Base-by-base conservation (phyloP, 192 early-diverging fungal species). In the Spizellomyces sp. region DNA sequence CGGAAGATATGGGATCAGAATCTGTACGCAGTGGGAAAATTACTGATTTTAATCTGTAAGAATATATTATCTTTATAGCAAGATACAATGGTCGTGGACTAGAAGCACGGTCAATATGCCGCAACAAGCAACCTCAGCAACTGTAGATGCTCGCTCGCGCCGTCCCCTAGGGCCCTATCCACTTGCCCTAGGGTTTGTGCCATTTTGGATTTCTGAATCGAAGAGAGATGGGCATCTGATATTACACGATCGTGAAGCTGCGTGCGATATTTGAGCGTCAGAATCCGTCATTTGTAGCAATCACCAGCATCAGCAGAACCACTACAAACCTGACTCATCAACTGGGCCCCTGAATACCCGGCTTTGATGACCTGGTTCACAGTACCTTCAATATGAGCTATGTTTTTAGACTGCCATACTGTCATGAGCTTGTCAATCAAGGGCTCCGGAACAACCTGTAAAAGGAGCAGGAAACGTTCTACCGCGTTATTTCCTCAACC, bases 101-200 rank as follows among this genome's bases (percentile, higher is more conserved):
- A 54, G 50, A 12, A 54, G 1, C 0, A 12, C 50, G 50, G 17
- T 54, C 17, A 54, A 19, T 54, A 54, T 54, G 50, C 50, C 0
- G 14, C 17, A 19, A 70, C 66, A 5, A 82, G 41, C 36, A 84
- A 52, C 61, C 70, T 64, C 59, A 95, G 60, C 42, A 97, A 73
- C 77, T 96, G 94, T 60, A 98, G 75, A 62, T 94, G 84, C 73
- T 98, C 96, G 72, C 96, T 94, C 1, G 93, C 91, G 5, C 96
- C 95, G 59, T 96, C 94, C 27, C 86, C 78, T 17, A 98, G 83
- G 3, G 79, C 75, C 71, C 89, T 87, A 73, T 98, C 96, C 9
- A 83, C 78, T 22, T 73, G 62, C 4, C 85, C 94, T 73, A 98
- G 78, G 6, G 81, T 62, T 64, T 89, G 77, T 0, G 88, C 80